Base-by-base conservation (phyloP, 1,139 yeast genomes). In the Lodderomyces metapsilosis region DNA sequence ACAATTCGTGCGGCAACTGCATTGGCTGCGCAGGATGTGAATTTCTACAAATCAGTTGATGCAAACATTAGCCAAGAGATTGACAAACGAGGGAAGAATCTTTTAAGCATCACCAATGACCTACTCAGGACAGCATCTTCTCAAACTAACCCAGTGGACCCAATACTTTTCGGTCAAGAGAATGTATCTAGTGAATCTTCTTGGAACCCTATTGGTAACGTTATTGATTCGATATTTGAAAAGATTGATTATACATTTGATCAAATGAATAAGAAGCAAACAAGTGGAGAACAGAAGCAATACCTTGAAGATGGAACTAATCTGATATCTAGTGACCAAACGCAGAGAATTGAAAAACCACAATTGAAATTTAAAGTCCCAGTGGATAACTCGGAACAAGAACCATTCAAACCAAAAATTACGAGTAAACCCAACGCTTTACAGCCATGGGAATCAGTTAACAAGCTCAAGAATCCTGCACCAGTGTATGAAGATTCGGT, bases 371-470 rank as follows among this genome's bases (percentile, higher is more conserved):
- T 91, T 58, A 59, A 65, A 20, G 63, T 58, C 0, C 71, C 78
- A 1, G 71, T 88, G 4, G 89, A 91, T 57, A 92, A 88, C 56
- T 59, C 80, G 1, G 89, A 83, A 56, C 56, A 64, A 1, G 65
- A 66, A 15, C 96, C 98, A 0, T 92, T 91, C 67, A 78, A 67
- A 52, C 98, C 98, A 0, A 68, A 79, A 43, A 60, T 94, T 25
- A 66, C 72, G 0, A 50, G 67, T 1, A 94, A 94, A 58, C 98
- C 97, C 1, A 73, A 88, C 57, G 76, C 87, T 1, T 45, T 84
- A 11, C 64, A 63, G 35, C 64, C 88, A 0, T 71, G 80, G 15
- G 79, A 79, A 31, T 80, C 82, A 31, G 35, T 37, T 4, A 37
- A 23, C 20, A 52, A 56, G 31, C 50, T 86, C 25, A 48, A 54